Base-by-base conservation (phyloP, 257 asterid species). In the Voacanga thouarsii region DNA sequence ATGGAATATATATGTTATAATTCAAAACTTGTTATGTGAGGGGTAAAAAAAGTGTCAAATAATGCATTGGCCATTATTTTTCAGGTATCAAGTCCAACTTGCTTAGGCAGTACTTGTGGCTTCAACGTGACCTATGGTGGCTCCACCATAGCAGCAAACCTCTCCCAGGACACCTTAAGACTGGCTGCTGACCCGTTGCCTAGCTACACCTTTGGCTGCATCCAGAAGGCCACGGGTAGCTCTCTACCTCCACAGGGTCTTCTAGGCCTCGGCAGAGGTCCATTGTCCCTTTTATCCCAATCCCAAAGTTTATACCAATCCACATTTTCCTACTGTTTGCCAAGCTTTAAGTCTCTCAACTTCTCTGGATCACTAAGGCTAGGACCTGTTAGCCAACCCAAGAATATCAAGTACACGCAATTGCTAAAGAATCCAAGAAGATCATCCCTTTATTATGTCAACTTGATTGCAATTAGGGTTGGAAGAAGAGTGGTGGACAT, bases 241-340 rank as follows among this genome's bases (percentile, higher is more conserved):
- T 82, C 94, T 26, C 66, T 87, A 2, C 98, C 97, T 44, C 89
- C 92, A 0, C 98, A 93, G 72, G 98, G 98, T 0, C 79, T 93
- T 23, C 76, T 93, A 74, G 98, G 91, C 60, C 74, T 93, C 72
- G 98, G 98, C 19, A 89, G 98, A 43, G 98, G 98, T 63, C 86
- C 89, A 21, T 55, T 92, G 19, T 93, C 98, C 1, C 80, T 93
- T 1, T 2, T 88, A 76, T 80, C 95, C 57, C 98, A 93, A 70
- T 79, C 92, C 10, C 71, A 68, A 0, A 83, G 81, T 63, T 90
- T 92, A n/a, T 93, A 90, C 81, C 45, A 81, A 64, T 88, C 92
- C 80, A 88, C 89, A 57, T 93, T 93, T 85, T 93, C 98, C 19
- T 93, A 93, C 83, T 93, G 98, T 85, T 83, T 93, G 33, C 97